phyloP scores from a whole-genome alignment of 805 yeast species.

The Metschnikowia koreensis region DNA sequence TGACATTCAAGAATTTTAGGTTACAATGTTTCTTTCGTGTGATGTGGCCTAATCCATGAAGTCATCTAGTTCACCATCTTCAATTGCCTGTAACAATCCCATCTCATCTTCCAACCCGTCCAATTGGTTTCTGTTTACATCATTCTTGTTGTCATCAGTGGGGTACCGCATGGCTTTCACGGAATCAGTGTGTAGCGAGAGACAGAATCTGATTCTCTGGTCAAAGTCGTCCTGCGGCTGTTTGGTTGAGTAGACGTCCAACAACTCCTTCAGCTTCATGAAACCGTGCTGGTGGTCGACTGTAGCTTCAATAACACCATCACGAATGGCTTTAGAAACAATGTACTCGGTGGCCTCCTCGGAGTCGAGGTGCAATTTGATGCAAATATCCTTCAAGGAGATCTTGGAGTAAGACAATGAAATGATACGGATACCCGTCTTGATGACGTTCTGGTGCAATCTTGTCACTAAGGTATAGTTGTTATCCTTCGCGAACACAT shows the following conservation, averaged over 20 bases:
- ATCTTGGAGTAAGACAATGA: conserved; percentile 88
- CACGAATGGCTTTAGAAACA: conserved; percentile 94
- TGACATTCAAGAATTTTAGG: neutral
- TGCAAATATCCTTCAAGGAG: conserved; percentile 89
- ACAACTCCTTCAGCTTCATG: conserved; percentile 85
- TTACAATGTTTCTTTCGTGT: neutral
- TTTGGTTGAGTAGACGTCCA: conserved; percentile 82
- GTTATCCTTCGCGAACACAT: conserved; percentile 66
- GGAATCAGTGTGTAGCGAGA: conserved; percentile 84
- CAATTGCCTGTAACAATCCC: conserved; percentile 46
- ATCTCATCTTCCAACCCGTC: conserved; percentile 40
- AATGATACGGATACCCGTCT: conserved; percentile 93
- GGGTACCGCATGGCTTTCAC: conserved; percentile 96
- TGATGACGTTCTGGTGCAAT: conserved; percentile 93
- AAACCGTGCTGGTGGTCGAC: conserved; percentile 88
- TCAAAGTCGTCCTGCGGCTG: conserved; percentile 87
- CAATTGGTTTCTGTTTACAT: conserved; percentile 25
- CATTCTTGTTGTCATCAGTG: conserved; percentile 33
- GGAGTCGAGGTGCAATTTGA: conserved; percentile 85
- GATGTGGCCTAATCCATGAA: conserved; percentile 36
- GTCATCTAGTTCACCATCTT: conserved; percentile 56
- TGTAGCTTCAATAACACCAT: conserved; percentile 94
- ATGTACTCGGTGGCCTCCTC: conserved; percentile 97
- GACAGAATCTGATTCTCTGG: conserved; percentile 91
- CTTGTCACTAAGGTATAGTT: conserved; percentile 82